Base-by-base conservation (phyloP, 1,284 basidiomycete genomes). In the Marasmius oreades region DNA sequence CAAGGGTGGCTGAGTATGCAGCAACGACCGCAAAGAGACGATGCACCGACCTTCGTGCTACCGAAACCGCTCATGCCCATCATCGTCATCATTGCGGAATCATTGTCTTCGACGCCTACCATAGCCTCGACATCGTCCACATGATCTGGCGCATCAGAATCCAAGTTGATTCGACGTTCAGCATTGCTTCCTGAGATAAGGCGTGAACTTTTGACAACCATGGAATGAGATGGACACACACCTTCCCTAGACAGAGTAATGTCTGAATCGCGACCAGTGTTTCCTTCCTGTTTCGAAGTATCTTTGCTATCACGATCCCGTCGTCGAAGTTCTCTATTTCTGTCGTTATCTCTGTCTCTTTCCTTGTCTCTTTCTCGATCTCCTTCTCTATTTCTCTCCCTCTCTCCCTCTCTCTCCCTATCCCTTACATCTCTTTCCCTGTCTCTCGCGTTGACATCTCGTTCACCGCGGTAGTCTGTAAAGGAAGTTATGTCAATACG, bases 51-150 rank as follows among this genome's bases (percentile, higher is more conserved):
- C 77, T 98, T 97, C 0, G 95, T 97, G 0, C 86, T 81, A 6
- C 90, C 93, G 68, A 98, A 98, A 1, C 93, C 92, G 50, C 76
- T 70, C 66, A 98, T 77, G 45, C 95, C 95, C 92, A 98, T 95
- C 82, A 88, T 85, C 26, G 88, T 83, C 77, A 90, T 91, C 90
- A 98, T 94, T 50, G 83, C 86, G 44, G 81, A 81, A 34, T 93
- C 91, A 56, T 90, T 87, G 26, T 83, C 86, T 55, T 85, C 82
- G 26, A 75, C 77, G n/a, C 70, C 77, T 48, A 88, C 86, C 76
- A 86, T 86, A 16, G 77, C 80, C 64, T 89, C 87, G 11, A 80
- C 84, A 59, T 88, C 85, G 44, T 66, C 70, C 51, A 65, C 67
- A 53, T 68, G 68, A 43, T 68, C 69, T 36, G 65, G 66, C 51